Percentiles rank a stretch among this genome's conserved stretches.
Conservation (phyloP, 257 asterid species). For the Penstemon barbatus region DNA sequence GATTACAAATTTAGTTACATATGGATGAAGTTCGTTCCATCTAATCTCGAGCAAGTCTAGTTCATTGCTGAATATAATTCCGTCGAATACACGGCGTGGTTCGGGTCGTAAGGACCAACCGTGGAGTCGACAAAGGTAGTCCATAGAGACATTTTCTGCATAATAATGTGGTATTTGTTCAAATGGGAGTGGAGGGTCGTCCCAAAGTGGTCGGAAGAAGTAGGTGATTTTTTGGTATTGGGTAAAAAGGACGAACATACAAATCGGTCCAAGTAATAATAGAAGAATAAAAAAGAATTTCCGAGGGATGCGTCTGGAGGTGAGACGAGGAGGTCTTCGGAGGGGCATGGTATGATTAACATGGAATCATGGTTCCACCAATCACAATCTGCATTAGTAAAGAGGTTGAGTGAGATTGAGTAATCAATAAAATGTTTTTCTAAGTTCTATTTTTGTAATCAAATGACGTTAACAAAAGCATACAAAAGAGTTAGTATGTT, state of each 20-base stretch:
- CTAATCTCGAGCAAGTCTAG: constrained; percentile 83
- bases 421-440: constrained; percentile 6
- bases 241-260: constrained; percentile 37
- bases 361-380: constrained; percentile 34
- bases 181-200: constrained; percentile 69
- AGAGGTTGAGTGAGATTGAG: constrained; percentile 13
- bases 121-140: constrained; percentile 72
- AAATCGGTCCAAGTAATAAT: constrained; percentile 47
- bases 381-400: constrained; percentile 41
- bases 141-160: constrained; percentile 86
- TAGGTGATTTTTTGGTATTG: constrained; percentile 66
- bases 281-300: constrained; percentile 40
- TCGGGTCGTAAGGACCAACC: constrained; percentile 75
- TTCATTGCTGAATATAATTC: constrained; percentile 83
- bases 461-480: background rate
- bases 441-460: background rate
- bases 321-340: constrained; percentile 43
- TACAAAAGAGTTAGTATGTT: too few species aligned
- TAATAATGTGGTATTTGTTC: constrained; percentile 75
- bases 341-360: constrained; percentile 49
- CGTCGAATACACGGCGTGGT: constrained; percentile 86
- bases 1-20: constrained; percentile 71
- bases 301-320: constrained; percentile 42
- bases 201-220: constrained; percentile 95
- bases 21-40: constrained; percentile 81